These are phyloP conservation scores for Exutisphaerella laricina DNA, from an alignment of 2,329 filamentous ascomycete species.

Conservation along the genomic window DNA sequence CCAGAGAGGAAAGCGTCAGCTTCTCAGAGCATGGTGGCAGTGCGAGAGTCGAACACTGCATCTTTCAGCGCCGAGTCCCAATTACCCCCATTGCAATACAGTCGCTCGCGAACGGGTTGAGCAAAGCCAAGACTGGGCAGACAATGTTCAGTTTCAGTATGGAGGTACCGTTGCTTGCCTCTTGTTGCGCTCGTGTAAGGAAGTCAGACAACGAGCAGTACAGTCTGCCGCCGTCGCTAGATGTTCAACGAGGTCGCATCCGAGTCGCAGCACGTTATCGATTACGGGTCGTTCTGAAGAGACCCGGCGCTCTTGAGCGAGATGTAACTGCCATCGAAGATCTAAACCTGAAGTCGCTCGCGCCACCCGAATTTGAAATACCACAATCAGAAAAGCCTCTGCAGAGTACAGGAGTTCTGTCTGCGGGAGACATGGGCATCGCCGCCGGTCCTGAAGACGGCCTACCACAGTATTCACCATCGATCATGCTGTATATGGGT, in stretches of 20 bases:
- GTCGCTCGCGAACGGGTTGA: neutral
- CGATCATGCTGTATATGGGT: slow-evolving; percentile 3
- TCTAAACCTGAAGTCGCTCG: neutral
- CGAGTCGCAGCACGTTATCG: neutral
- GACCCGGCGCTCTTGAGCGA: neutral
- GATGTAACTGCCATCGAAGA: neutral
- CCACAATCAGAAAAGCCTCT: neutral
- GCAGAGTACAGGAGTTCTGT: neutral
- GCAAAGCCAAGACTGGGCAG: neutral
- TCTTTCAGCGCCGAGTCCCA: neutral
- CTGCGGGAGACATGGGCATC: neutral
- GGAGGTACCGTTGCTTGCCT: neutral
- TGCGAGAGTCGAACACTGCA: neutral
- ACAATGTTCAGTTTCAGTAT: neutral
- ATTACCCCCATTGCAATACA: neutral
- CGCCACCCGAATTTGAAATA: neutral
- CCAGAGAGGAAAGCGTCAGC: neutral
- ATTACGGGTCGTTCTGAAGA: neutral
- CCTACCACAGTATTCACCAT: slow-evolving; percentile 1
- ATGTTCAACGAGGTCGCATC: neutral
- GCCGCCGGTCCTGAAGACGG: neutral
- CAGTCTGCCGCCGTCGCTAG: neutral
- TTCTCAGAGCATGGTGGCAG: slow-evolving; percentile 1
- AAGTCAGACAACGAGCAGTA: slow-evolving; percentile 1
- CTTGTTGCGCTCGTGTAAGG: neutral